Percentiles rank a stretch among this genome's conserved stretches.
phyloP scores from a whole-genome alignment of 768 basidiomycete species.

The Gautieria morchelliformis region DNA sequence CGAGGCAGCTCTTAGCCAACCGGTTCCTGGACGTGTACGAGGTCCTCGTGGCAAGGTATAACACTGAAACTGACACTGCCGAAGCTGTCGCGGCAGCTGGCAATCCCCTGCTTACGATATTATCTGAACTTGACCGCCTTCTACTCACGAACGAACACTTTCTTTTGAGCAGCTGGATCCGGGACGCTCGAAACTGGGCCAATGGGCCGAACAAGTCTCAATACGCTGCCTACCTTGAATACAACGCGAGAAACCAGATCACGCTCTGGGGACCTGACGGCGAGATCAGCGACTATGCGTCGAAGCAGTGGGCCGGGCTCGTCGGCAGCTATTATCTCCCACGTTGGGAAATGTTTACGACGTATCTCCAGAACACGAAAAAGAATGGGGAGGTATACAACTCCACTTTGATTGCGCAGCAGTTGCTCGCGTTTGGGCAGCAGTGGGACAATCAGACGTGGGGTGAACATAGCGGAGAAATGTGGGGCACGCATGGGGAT shows the following conservation, averaged over 20 bases:
- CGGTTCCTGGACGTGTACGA: slow-evolving; percentile 26
- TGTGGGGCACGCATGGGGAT: slow-evolving; percentile 16
- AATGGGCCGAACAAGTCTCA: slow-evolving; percentile 15
- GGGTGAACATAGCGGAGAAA: slow-evolving; percentile 12
- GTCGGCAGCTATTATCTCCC: slow-evolving; percentile 26
- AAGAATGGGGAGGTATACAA: slow-evolving; percentile 22
- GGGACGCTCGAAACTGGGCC: slow-evolving; percentile 23
- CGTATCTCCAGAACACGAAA: slow-evolving; percentile 23
- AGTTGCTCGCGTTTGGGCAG: slow-evolving; percentile 26
- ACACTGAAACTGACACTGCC: slow-evolving; percentile 15
- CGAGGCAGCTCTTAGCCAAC: slow-evolving; percentile 31
- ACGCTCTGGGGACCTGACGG: slow-evolving; percentile 35
- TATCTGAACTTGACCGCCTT: slow-evolving; percentile 26
- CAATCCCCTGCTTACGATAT: slow-evolving; percentile 22
- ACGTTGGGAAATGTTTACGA: slow-evolving; percentile 28
- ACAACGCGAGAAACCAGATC: slow-evolving; percentile 32
- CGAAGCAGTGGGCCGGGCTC: slow-evolving; percentile 34
- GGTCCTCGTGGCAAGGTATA: slow-evolving; percentile 22
- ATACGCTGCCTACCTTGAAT: slow-evolving; percentile 28
- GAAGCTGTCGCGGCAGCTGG: no score
- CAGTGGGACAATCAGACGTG: slow-evolving; percentile 20
- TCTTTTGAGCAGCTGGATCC: slow-evolving; percentile 28
- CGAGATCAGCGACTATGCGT: slow-evolving; percentile 33
- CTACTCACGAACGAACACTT: slow-evolving; percentile 24
- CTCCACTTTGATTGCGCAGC: slow-evolving; percentile 13